These are phyloP conservation scores for Mallotus japonicus DNA, from an alignment of 441 rosid species.

Conservation along the genomic window DNA sequence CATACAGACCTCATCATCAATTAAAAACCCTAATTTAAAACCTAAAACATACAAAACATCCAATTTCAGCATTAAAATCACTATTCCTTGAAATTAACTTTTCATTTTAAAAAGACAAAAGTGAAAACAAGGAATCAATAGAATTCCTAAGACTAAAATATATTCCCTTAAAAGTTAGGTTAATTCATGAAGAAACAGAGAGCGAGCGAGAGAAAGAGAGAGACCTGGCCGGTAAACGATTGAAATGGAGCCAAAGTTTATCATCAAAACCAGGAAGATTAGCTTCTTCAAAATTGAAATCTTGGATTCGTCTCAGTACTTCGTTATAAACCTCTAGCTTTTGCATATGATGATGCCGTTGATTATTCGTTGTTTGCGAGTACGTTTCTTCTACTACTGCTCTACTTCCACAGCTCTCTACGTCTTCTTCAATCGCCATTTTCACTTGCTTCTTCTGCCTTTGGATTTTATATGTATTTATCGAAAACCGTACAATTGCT, in stretches of 20 bases:
- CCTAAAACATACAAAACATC: background rate
- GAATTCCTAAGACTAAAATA: too few relatives aligned
- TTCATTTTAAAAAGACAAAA: too few relatives aligned
- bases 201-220: too few relatives aligned
- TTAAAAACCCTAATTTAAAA: background rate
- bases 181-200: too few relatives aligned
- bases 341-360: conserved; percentile 60
- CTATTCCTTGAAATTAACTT: too few relatives aligned
- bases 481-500: too few relatives aligned
- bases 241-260: conserved; percentile 95
- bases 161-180: too few relatives aligned
- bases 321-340: conserved; percentile 83
- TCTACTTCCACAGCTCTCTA: conserved; percentile 91
- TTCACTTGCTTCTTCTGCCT: background rate
- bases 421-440: conserved; percentile 83
- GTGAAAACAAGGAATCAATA: too few relatives aligned
- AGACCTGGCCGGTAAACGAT: conserved; percentile 94
- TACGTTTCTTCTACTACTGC: conserved; percentile 51
- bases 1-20: too few relatives aligned
- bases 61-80: background rate
- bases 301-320: conserved; percentile 68
- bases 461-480: too few relatives aligned
- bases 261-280: conserved; percentile 69
- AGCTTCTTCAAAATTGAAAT: conserved; percentile 66
- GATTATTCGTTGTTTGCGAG: conserved; percentile 37